Evolutionary conservation across 1,139 yeast genomes (phyloP), one percentile per base, ranked within the genome.

Genomic region (Zygosaccharomyces sapae): DNA sequence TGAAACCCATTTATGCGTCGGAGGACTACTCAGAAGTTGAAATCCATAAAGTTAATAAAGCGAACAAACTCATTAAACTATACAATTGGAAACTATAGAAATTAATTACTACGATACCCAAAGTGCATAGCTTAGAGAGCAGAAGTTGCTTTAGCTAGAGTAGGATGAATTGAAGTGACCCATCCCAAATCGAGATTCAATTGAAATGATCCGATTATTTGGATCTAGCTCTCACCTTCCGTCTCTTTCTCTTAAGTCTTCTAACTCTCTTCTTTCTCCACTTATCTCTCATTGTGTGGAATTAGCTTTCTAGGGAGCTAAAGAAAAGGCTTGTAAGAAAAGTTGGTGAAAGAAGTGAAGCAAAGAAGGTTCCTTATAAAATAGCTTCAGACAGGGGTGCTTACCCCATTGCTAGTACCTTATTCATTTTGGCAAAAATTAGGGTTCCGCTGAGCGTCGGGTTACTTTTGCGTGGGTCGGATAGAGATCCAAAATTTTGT

Each of bases 181-280:
- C 19, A 31, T 12, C 34, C 18, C 7, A 4, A 38, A 29, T n/a
- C 35, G 25, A 22, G 22, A 20, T 18, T 33, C 41, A 43, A 39
- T 37, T 33, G 44, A 51, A 51, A 55, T 61, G 69, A 77, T 74
- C 79, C 83, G 86, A 79, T 83, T 83, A 85, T 83, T 85, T 85
- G 80, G 92, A 84, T 87, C 97, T 87, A 77, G 97, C 97, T 86
- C 97, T 86, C 70, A 89, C 96, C 95, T 88, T 88, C 95, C 97
- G 95, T 85, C 97, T 86, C 95, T 89, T 89, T 84, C 96, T 86
- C 86, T 89, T 89, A 74, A 89, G 87, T 87, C 96, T 87, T 87
- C 97, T 88, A 78, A 85, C 95, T 88, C 97, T 88, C 95, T 89
- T 89, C 86, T 89, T 89, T 87, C 96, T 88, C 97, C 96, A 87